Evolutionary conservation across 1,284 basidiomycete genomes (phyloP).

Genomic region (Cutaneotrichosporon mucoides): DNA sequence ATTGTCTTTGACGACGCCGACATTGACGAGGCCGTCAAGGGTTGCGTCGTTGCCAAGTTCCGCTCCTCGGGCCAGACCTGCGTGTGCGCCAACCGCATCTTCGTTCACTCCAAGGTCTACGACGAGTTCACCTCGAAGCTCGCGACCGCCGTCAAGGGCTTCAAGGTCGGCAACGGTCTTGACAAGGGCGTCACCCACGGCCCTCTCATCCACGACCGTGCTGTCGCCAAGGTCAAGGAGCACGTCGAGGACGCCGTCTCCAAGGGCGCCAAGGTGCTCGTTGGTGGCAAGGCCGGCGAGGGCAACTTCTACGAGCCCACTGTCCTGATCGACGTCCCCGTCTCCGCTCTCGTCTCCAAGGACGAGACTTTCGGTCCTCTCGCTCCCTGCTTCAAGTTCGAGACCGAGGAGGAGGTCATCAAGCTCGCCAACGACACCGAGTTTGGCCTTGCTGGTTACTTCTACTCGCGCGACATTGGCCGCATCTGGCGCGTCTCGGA

Average conservation of each 20-base stretch:
- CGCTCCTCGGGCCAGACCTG: conserved; percentile 84
- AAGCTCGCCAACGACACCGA: conserved; percentile 77
- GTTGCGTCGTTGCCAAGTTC: conserved; percentile 88
- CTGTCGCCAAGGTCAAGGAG: conserved; percentile 77
- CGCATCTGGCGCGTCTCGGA: conserved; percentile 96
- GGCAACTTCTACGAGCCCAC: conserved; percentile 79
- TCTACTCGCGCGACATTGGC: conserved; percentile 85
- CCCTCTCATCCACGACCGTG: conserved; percentile 83
- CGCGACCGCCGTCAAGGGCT: conserved; percentile 62
- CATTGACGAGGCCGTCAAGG: conserved; percentile 84
- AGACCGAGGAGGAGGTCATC: conserved; percentile 88
- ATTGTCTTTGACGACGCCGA: conserved; percentile 92
- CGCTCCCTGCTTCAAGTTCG: conserved; percentile 64
- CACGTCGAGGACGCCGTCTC: conserved; percentile 84
- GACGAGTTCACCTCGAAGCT: conserved; percentile 45
- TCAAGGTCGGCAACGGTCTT: conserved; percentile 87
- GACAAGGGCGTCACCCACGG: conserved; percentile 82
- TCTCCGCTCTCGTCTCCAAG: conserved; percentile 54
- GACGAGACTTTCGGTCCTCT: conserved; percentile 89
- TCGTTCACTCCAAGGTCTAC: conserved; percentile 46
- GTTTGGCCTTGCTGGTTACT: conserved; percentile 85
- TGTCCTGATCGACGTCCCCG: conserved; percentile 74
- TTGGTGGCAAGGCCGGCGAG: conserved; percentile 68
- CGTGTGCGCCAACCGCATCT: conserved; percentile 47
- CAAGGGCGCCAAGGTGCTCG: conserved; percentile 79